A percentile compares a stretch with the other conserved stretches of the same genome.
These are phyloP conservation scores for Cytauxzoon felis DNA, from an alignment of 169 alveolate genomes.

Conservation along the genomic window DNA sequence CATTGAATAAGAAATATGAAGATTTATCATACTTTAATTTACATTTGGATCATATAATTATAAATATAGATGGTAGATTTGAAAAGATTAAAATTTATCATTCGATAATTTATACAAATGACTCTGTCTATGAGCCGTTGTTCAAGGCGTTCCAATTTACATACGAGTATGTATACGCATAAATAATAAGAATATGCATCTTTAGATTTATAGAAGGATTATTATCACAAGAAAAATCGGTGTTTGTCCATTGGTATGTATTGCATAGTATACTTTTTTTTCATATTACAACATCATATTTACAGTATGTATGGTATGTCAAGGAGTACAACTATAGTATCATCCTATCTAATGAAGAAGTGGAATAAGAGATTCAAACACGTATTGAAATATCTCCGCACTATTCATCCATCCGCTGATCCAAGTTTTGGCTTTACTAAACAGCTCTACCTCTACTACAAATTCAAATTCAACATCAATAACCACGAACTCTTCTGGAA, in stretches of 20 bases:
- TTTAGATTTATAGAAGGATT: conserved; percentile 32
- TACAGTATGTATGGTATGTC: conserved; percentile 53
- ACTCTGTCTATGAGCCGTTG: conserved; percentile 19
- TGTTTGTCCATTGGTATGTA: conserved; percentile 53
- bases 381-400: conserved; percentile 12
- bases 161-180: conserved; percentile 18
- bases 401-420: conserved; percentile 37
- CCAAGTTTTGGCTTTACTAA: conserved; percentile 33
- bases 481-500: conserved; percentile 6
- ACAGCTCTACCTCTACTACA: conserved; percentile 48
- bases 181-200: too few species aligned
- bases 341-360: conserved; percentile 56
- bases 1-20: not conserved
- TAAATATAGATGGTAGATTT: not conserved
- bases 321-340: conserved; percentile 36
- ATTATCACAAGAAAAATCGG: conserved; percentile 5
- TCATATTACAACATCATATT: not conserved
- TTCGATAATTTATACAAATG: conserved; percentile 28
- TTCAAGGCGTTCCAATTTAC: conserved; percentile 31
- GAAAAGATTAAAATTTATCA: conserved; percentile 6
- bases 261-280: not conserved
- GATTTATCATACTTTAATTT: conserved; percentile 31
- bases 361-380: conserved; percentile 24
- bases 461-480: conserved; percentile 12
- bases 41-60: conserved; percentile 41